Base-by-base conservation (phyloP, 805 yeast genomes). In the Starmerella apis region DNA sequence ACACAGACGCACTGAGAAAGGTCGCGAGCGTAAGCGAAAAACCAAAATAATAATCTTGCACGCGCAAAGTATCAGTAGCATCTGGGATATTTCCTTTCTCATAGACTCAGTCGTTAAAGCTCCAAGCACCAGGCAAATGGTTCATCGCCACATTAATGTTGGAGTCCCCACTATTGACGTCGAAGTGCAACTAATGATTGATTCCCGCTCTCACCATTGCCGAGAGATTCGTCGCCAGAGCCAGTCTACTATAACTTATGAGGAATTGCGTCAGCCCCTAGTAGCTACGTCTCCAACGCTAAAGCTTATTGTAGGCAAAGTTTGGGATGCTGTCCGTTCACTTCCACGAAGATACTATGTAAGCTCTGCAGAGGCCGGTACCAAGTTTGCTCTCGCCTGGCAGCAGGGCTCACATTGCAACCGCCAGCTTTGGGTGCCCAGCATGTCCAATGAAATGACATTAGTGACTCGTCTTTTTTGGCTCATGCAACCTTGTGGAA, bases 301-400 rank as follows among this genome's bases (percentile, higher is more conserved):
- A 20, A 13, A 27, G 16, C 1, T 11, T 1, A 9, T 49, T 11
- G 30, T 39, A 20, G 8, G 20, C 3, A 23, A 25, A 14, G 41
- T 48, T 11, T 48, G 51, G 47, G 18, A 18, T 9, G 25, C 39
- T 2, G 27, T 47, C 19, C 13, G 16, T 14, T 7, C 28, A 2
- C 23, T 51, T 28, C 49, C 50, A 20, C 28, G 32, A 8, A n/a
- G 51, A 3, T 32, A 19, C 27, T 6, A 14, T 5, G 33, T 36
- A 9, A 24, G 28, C 18, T n/a, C 16, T 19, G 32, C 19, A 8
- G 39, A 16, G 8, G 19, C 3, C 10, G 13, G n/a, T 5, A 8
- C 16, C 19, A 55, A 55, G 43, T 48, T 28, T 16, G 45, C 54
- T 1, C 24, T 55, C 28, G 58, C 55, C 4, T 55, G 58, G 56